phyloP scores from a whole-genome alignment of 345 rosid genomes.

The Dovyalis caffra region DNA sequence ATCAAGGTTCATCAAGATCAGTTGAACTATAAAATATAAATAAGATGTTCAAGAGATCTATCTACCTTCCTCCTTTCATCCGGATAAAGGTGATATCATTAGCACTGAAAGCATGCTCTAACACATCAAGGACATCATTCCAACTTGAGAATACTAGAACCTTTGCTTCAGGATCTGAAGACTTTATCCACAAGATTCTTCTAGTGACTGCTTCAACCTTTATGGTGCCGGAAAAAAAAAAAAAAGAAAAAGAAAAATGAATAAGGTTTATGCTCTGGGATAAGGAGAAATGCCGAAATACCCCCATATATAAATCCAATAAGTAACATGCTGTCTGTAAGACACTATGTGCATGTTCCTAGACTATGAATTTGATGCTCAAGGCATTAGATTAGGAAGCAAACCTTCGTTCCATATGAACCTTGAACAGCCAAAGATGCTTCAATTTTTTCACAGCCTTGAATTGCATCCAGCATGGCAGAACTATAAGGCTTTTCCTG shows the following conservation, averaged over 20 bases:
- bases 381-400: conserved; percentile 1
- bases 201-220: conserved; percentile 90
- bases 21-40: neutral
- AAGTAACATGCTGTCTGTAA: neutral
- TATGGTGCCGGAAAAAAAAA: too few relatives aligned
- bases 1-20: neutral
- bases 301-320: neutral
- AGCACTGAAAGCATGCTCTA: conserved; percentile 76
- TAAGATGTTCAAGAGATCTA: conserved; percentile 13
- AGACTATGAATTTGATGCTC: neutral
- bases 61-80: conserved; percentile 97
- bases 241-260: neutral
- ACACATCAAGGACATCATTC: conserved; percentile 97
- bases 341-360: too few relatives aligned
- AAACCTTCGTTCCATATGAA: conserved; percentile 96
- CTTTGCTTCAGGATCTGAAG: conserved; percentile 67
- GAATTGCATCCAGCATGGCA: conserved; percentile 28
- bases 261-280: neutral
- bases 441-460: conserved; percentile 49
- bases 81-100: conserved; percentile 65
- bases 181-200: conserved; percentile 86
- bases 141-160: conserved; percentile 96
- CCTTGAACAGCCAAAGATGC: conserved; percentile 70
- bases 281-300: neutral
- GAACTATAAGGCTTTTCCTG: conserved; percentile 32